Evolutionary conservation across 495 filamentous ascomycete genomes (phyloP).

Genomic region (Jackrogersella minutella): DNA sequence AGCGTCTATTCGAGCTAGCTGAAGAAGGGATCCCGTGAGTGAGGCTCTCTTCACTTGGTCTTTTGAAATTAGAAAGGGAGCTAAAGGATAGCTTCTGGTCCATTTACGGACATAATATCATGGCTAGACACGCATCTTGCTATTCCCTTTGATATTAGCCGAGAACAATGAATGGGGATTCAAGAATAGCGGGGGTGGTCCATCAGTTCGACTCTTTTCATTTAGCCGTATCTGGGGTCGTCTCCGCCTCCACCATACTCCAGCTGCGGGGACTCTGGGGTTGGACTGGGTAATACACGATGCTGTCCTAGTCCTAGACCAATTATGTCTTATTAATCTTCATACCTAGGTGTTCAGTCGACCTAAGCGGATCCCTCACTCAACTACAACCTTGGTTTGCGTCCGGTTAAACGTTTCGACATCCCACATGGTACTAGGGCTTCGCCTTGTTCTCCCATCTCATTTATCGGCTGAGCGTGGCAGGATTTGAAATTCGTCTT

Average conservation of each 20-base stretch:
- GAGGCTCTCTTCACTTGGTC: background rate
- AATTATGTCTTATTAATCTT: background rate
- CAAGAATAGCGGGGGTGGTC: conserved; percentile 16
- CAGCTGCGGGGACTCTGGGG: conserved; percentile 33
- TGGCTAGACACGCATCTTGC: background rate
- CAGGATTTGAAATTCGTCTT: background rate
- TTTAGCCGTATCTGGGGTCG: conserved; percentile 34
- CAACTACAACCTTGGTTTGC: background rate
- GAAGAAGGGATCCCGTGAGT: background rate
- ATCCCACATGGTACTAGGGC: background rate
- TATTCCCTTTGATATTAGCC: conserved; percentile 24
- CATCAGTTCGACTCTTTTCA: background rate
- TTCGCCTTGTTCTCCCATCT: background rate
- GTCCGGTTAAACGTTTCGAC: conserved; percentile 18
- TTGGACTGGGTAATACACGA: conserved; percentile 2
- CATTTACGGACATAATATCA: background rate
- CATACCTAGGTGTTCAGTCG: background rate
- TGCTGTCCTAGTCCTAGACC: background rate
- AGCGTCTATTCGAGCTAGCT: conserved; percentile 3
- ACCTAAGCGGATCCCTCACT: background rate
- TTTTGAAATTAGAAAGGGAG: background rate
- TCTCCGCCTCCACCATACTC: conserved; percentile 16
- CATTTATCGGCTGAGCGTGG: background rate
- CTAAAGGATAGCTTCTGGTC: background rate
- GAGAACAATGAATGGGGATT: conserved; percentile 5